A percentile compares a stretch with the other conserved stretches of the same genome.
Conservation (phyloP, 176 grass and related monocot genomes). For the Saccharum officinarum region DNA sequence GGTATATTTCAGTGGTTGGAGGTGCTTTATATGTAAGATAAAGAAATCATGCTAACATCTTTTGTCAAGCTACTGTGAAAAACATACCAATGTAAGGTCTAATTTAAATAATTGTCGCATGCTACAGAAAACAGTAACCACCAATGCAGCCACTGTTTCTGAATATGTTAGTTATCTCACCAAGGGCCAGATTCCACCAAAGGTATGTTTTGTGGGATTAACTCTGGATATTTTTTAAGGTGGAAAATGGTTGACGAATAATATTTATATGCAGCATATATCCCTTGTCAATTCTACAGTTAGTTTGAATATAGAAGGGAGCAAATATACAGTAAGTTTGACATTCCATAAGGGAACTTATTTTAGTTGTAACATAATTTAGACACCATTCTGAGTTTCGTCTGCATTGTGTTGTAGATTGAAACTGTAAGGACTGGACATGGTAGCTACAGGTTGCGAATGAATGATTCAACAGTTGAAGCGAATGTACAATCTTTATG, state of each 20-base stretch:
- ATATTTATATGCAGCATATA: constrained; percentile 79
- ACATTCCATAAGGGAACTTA: background rate
- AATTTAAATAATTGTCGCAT: constrained; percentile 39
- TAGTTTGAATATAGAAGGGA: constrained; percentile 90
- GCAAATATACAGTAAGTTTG: constrained; percentile 87
- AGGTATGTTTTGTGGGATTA: constrained; percentile 60
- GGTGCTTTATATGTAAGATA: constrained; percentile 90
- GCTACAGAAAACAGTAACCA: constrained; percentile 86
- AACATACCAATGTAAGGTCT: background rate
- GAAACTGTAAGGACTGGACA: constrained; percentile 73
- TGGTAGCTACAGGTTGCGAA: constrained; percentile 76
- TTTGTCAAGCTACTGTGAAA: constrained; percentile 6
- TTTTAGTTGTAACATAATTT: constrained; percentile 15
- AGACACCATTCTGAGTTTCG: background rate
- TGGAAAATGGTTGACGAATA: constrained; percentile 26
- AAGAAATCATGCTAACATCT: background rate
- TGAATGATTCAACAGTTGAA: constrained; percentile 80
- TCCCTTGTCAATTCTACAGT: constrained; percentile 89
- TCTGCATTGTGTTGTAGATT: constrained; percentile 57
- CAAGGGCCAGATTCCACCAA: constrained; percentile 97
- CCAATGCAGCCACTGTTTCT: constrained; percentile 68
- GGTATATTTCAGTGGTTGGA: constrained; percentile 95
- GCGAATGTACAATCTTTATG: constrained; percentile 80
- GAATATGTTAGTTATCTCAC: constrained; percentile 88
- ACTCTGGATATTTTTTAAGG: constrained; percentile 30